These are phyloP conservation scores for Cubamyces lactineus DNA, from an alignment of 768 basidiomycete genomes.

Conservation along the genomic window DNA sequence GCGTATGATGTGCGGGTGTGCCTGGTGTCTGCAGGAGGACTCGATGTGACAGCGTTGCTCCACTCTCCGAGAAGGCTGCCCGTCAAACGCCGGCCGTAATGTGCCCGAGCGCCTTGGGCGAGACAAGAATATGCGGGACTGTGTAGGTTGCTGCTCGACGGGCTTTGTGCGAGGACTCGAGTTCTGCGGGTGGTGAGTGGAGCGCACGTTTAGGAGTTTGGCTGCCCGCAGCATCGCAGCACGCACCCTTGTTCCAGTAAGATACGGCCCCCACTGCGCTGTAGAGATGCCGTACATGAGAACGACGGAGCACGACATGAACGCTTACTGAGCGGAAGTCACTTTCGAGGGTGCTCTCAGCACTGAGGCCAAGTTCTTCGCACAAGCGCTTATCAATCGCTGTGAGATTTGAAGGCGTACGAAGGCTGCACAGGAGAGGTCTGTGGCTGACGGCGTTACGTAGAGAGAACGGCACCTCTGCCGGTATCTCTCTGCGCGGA, in stretches of 20 bases:
- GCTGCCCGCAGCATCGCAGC: conserved; percentile 1
- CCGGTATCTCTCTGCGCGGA: background rate
- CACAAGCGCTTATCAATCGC: too few species aligned
- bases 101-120: background rate
- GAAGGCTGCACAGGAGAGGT: background rate
- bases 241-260: too few species aligned
- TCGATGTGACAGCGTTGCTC: conserved; percentile 9
- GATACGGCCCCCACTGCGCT: background rate
- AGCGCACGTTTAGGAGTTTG: conserved; percentile 9
- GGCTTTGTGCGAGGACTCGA: conserved; percentile 14
- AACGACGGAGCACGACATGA: background rate
- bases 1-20: background rate
- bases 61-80: background rate
- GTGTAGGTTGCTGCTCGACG: background rate
- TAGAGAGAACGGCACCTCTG: background rate
- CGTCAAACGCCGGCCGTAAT: conserved; percentile 5
- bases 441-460: background rate
- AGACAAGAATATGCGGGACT: conserved; percentile 6
- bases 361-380: background rate
- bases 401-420: too few species aligned
- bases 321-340: background rate
- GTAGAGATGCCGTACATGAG: background rate
- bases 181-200: conserved; percentile 6
- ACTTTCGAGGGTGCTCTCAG: background rate
- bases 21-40: conserved; percentile 3